Percentiles rank a stretch among this genome's conserved stretches.
Conservation (phyloP, 331 rosid species). For the Phaseolus coccineus region DNA sequence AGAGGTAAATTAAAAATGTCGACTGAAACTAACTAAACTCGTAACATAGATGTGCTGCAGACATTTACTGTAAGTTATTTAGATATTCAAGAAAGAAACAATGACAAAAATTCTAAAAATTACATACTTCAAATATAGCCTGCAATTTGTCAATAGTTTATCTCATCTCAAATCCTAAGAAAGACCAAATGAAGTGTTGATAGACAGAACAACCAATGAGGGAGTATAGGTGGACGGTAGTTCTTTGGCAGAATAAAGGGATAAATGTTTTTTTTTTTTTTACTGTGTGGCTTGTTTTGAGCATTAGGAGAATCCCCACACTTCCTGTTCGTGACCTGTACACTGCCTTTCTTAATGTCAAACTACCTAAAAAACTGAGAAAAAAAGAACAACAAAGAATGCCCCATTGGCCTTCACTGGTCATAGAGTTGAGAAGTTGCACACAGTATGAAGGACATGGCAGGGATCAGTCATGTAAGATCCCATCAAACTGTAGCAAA, state of each 20-base stretch:
- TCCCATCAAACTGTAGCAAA: neutral
- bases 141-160: neutral
- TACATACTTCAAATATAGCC: neutral
- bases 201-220: neutral
- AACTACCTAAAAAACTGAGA: neutral
- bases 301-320: neutral
- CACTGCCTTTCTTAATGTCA: neutral
- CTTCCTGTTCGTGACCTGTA: neutral
- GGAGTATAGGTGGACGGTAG: neutral
- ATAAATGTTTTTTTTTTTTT: neutral
- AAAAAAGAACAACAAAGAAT: slow-evolving; percentile 1
- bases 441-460: neutral
- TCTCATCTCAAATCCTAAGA: neutral
- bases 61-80: slow-evolving; percentile 4
- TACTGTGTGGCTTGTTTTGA: neutral
- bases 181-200: neutral
- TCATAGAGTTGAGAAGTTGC: neutral
- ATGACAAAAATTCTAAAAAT: neutral
- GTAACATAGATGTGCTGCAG: neutral
- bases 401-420: neutral
- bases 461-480: slow-evolving; percentile 17
- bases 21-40: neutral
- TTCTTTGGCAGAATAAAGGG: neutral
- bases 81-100: slow-evolving; percentile 15
- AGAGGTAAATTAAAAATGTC: slow-evolving; percentile 6